Percentiles rank a stretch among this genome's conserved stretches.
Evolutionary conservation across 805 yeast species (phyloP).

Genomic region (Isabelozyma pseudorhagii): DNA sequence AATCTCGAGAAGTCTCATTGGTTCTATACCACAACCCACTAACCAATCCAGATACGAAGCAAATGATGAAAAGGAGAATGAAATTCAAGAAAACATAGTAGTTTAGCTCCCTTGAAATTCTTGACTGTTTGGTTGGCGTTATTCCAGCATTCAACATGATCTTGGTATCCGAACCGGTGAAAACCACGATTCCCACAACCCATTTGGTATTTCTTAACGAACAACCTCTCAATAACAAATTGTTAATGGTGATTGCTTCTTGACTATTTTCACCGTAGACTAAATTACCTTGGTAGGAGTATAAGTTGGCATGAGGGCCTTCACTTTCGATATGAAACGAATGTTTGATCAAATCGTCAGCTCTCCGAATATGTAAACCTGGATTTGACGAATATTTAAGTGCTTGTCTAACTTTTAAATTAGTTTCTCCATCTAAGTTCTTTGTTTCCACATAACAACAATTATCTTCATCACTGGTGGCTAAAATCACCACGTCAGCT

Average conservation of each 20-base stretch:
- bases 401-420: conserved; percentile 73
- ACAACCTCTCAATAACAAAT: conserved; percentile 71
- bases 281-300: conserved; percentile 71
- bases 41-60: conserved; percentile 67
- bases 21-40: conserved; percentile 64
- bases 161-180: conserved; percentile 77
- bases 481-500: conserved; percentile 65
- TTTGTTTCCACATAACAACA: conserved; percentile 60
- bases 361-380: conserved; percentile 31
- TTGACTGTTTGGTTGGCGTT: conserved; percentile 74
- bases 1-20: conserved; percentile 50
- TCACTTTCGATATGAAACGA: conserved; percentile 75
- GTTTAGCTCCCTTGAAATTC: conserved; percentile 71
- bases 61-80: conserved; percentile 56
- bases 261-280: conserved; percentile 25
- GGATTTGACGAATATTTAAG: conserved; percentile 53
- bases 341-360: conserved; percentile 36
- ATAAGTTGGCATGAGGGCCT: conserved; percentile 78
- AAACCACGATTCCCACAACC: conserved; percentile 74
- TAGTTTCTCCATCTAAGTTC: conserved; percentile 50
- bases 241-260: conserved; percentile 69
- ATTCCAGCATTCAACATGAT: conserved; percentile 79
- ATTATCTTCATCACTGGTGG: conserved; percentile 69
- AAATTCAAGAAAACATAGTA: conserved; percentile 69
- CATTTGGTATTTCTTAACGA: conserved; percentile 78